Base-by-base conservation (phyloP, 164 flowering plant species). In the Piper longum region DNA sequence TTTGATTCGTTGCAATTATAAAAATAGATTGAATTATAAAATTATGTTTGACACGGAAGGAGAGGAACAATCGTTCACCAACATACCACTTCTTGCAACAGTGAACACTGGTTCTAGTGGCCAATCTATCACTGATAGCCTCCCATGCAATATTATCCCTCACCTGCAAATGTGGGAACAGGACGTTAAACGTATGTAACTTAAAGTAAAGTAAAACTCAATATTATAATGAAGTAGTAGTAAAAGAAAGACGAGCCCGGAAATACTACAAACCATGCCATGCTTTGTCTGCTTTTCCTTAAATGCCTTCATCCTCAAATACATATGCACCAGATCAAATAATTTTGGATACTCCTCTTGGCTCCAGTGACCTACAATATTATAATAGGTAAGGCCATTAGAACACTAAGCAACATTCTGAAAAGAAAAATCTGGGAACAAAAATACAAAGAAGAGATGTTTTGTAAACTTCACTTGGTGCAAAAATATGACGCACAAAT, bases 91-190 rank as follows among this genome's bases (percentile, higher is more conserved):
- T 88, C 1, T 0, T 0, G 71, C 86, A 84, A 69, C 90, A 86
- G n/a, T 0, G 2, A 0, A 72, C 5, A 70, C 19, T 45, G 26
- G 44, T 17, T 63, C 92, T 78, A 60, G 88, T 83, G 43, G 60
- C 16, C 67, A 86, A 42, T 55, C 58, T 71, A 7, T 78, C 73
- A 68, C 87, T 74, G 51, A 88, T 85, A 16, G 87, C 83, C 43
- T 41, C 75, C 92, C 92, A 88, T 43, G 67, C 13, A 40, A 86
- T 83, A 66, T 85, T 83, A 67, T 86, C 96, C 39, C 85, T 77
- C 70, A 88, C 41, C 77, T 74, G 64, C 57, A 18, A 26, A 69
- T 45, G 4, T 40, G 51, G 41, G 48, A 12, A 19, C 55, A 1
- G 16, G 4, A n/a, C 40, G 9, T 16, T 64, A 14, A 56, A 16